Percentiles rank a stretch among this genome's conserved stretches.
Conservation (phyloP, 257 asterid species). For the Solanum chmielewskii region DNA sequence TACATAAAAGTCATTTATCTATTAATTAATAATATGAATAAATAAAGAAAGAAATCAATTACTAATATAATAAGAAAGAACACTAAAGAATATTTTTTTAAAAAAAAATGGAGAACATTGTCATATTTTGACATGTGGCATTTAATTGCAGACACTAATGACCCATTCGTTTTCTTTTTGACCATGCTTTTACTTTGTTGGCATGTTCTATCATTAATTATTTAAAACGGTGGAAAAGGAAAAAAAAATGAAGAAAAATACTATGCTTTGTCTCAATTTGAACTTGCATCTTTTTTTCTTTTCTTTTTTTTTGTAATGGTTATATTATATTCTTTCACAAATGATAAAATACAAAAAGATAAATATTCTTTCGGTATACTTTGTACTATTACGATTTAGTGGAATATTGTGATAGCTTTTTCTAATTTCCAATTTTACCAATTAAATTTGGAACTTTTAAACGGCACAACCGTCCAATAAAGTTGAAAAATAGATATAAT, state of each 20-base stretch:
- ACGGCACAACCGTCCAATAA: background rate
- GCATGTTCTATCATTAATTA: background rate
- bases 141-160: background rate
- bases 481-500: background rate
- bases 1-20: too few species aligned
- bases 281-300: background rate
- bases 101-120: background rate
- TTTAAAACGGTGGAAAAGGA: background rate
- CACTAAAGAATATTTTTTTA: too few species aligned
- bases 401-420: background rate
- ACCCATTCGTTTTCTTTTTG: background rate
- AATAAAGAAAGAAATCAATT: too few species aligned
- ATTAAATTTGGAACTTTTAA: background rate
- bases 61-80: background rate
- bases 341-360: background rate
- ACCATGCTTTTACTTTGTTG: background rate
- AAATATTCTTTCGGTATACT: background rate
- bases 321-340: background rate
- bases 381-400: background rate
- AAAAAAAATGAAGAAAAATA: background rate
- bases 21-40: too few species aligned
- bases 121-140: background rate
- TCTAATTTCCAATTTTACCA: background rate
- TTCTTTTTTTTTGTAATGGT: too few species aligned
- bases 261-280: background rate